These are phyloP conservation scores for Cercospora nicotianae DNA, from an alignment of 2,329 filamentous ascomycete genomes.

Conservation along the genomic window DNA sequence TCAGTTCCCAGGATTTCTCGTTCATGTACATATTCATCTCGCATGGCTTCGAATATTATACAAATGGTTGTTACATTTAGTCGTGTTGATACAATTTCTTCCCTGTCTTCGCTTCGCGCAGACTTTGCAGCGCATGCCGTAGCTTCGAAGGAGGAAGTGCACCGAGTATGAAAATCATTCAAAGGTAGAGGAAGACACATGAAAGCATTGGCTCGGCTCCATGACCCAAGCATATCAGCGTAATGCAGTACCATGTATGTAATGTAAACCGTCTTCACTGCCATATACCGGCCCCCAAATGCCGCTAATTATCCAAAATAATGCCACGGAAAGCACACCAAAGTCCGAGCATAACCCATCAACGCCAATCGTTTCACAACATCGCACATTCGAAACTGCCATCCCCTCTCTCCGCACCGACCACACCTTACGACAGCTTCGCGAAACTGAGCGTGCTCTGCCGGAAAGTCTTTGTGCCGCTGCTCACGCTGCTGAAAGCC, in stretches of 20 bases:
- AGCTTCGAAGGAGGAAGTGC: neutral
- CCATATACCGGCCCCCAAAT: neutral
- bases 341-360: neutral
- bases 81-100: neutral
- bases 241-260: neutral
- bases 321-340: neutral
- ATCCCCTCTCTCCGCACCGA: neutral
- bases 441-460: conserved; percentile 23
- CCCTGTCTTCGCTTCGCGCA: neutral
- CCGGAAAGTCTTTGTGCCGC: conserved; percentile 14
- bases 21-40: neutral
- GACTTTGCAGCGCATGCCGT: neutral
- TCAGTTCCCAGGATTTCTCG: neutral
- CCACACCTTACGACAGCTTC: conserved; percentile 8
- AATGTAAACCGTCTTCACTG: neutral
- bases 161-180: neutral
- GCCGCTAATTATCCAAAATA: neutral
- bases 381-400: neutral
- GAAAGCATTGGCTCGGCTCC: neutral
- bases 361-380: neutral
- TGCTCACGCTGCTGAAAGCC: conserved; percentile 17
- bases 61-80: neutral
- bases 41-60: neutral
- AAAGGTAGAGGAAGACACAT: neutral
- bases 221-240: neutral